These are phyloP conservation scores for Boletus rubescentipes DNA, from an alignment of 768 basidiomycete genomes.

Conservation along the genomic window DNA sequence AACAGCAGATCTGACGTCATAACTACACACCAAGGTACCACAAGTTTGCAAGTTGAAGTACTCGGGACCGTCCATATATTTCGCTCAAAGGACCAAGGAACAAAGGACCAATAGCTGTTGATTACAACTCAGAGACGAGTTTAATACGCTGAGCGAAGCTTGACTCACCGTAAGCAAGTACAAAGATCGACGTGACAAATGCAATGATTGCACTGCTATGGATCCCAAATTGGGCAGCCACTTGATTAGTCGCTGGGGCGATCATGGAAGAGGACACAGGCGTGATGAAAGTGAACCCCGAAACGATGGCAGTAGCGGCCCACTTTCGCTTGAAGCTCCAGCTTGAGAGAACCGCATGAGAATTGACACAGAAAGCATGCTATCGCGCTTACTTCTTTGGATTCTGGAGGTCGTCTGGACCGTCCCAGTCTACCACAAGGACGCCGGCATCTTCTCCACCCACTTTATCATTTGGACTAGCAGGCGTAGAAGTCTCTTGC, in stretches of 20 bases:
- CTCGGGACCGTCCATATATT: slow-evolving; percentile 62
- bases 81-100: slow-evolving; percentile 65
- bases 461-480: background rate
- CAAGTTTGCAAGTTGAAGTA: slow-evolving; percentile 63
- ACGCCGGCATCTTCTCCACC: background rate
- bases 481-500: background rate
- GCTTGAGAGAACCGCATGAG: slow-evolving; percentile 32
- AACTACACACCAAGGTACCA: slow-evolving; percentile 55
- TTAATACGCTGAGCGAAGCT: background rate
- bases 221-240: slow-evolving; percentile 56
- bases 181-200: slow-evolving; percentile 59
- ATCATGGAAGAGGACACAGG: slow-evolving; percentile 75
- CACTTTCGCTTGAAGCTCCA: slow-evolving; percentile 62
- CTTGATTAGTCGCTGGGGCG: slow-evolving; percentile 56
- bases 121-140: background rate
- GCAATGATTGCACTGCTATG: slow-evolving; percentile 47
- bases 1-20: background rate
- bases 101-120: slow-evolving; percentile 32
- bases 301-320: slow-evolving; percentile 63
- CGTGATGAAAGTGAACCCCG: slow-evolving; percentile 65
- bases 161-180: slow-evolving; percentile 57
- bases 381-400: slow-evolving; percentile 50
- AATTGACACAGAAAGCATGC: background rate
- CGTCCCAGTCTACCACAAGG: slow-evolving; percentile 60
- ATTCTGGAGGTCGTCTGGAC: slow-evolving; percentile 55